phyloP scores from a whole-genome alignment of 1,284 basidiomycete genomes.

The Cryptococcus sp. region DNA sequence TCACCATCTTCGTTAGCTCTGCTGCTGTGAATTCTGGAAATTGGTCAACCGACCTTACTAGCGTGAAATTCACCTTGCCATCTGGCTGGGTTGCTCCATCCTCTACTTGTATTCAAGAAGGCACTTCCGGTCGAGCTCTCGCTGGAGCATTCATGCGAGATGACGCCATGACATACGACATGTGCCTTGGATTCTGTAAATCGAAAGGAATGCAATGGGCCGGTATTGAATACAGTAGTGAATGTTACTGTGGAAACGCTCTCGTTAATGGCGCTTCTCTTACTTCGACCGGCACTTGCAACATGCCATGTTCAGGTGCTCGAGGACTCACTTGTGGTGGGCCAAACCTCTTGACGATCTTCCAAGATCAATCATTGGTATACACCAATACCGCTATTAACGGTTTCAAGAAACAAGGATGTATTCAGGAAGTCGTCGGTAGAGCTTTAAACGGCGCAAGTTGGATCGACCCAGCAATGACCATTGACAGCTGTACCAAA shows the following conservation, averaged over 20 bases:
- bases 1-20: not conserved
- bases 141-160: slow-evolving; percentile 9
- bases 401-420: slow-evolving; percentile 2
- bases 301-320: slow-evolving; percentile 20
- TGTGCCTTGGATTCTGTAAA: slow-evolving; percentile 17
- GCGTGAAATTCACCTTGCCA: slow-evolving; percentile 25
- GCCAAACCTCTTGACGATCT: not conserved
- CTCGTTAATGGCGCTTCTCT: slow-evolving; percentile 18
- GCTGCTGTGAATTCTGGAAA: not conserved
- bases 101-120: slow-evolving; percentile 32
- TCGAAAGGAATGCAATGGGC: slow-evolving; percentile 18
- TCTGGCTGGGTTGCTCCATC: slow-evolving; percentile 32
- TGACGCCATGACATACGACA: slow-evolving; percentile 22
- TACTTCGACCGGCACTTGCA: slow-evolving; percentile 2
- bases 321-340: slow-evolving; percentile 36
- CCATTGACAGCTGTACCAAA: slow-evolving; percentile 21
- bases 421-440: slow-evolving; percentile 7
- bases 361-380: not conserved
- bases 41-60: slow-evolving; percentile 48
- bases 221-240: slow-evolving; percentile 27
- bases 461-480: slow-evolving; percentile 8
- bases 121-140: slow-evolving; percentile 26
- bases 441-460: slow-evolving; percentile 3
- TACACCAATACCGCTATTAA: not conserved
- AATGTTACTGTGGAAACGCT: slow-evolving; percentile 33